phyloP scores from a whole-genome alignment of 169 alveolate genomes.

The Cryptosporidium tyzzeri region DNA sequence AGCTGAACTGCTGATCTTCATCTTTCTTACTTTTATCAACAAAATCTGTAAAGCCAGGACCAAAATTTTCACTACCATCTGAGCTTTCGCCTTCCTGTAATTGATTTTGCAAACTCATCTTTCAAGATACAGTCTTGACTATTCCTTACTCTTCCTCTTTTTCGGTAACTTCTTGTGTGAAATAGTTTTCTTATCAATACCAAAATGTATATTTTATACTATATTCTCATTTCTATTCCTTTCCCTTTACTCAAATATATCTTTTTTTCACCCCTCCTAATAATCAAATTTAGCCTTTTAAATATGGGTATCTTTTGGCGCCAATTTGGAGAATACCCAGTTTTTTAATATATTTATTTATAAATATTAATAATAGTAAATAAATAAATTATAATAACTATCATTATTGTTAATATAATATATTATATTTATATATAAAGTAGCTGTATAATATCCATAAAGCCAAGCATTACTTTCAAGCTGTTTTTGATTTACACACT shows the following conservation, averaged over 20 bases:
- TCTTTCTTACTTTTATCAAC: background rate
- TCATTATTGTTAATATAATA: too few species aligned
- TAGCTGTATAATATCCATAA: too few species aligned
- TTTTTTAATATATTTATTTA: background rate
- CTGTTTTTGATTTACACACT: background rate
- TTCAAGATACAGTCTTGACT: background rate
- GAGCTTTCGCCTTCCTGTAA: background rate
- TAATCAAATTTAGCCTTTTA: background rate
- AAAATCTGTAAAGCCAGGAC: constrained; percentile 9
- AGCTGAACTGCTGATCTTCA: background rate
- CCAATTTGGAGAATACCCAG: background rate
- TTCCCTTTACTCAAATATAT: background rate
- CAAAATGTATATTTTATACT: background rate
- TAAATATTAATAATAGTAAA: background rate
- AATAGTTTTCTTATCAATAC: background rate
- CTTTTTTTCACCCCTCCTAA: background rate
- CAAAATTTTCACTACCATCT: background rate
- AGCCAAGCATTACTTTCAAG: background rate
- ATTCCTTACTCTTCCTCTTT: background rate
- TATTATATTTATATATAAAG: too few species aligned
- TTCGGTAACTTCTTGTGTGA: background rate
- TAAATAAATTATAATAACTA: background rate
- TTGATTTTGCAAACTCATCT: background rate
- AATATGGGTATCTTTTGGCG: constrained; percentile 15
- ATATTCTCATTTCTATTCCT: background rate